Base-by-base conservation (phyloP, 2,329 filamentous ascomycete genomes). In the Plectosphaerella cucumerina region DNA sequence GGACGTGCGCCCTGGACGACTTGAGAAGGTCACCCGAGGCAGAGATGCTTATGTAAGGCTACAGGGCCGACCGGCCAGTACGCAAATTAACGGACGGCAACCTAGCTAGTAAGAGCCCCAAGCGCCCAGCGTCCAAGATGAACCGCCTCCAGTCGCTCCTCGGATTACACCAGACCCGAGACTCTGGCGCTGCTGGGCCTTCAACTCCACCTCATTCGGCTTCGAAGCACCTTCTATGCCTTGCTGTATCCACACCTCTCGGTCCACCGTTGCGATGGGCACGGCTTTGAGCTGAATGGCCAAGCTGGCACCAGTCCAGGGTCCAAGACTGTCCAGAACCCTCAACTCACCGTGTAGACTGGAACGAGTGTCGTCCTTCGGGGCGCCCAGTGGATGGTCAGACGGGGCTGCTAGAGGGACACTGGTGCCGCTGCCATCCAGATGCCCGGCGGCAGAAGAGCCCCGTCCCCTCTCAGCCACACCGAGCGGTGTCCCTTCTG, bases 261-360 rank as follows among this genome's bases (percentile, higher is more conserved):
- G 75, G 55, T 91, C 88, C 18, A 92, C 73, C 26, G 85, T 80
- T 2, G 86, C 85, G 48, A 89, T 77, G 2, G 87, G 83, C 34
- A 82, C 80, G 4, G 90, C 75, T 51, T 85, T 86, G 52, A 91
- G 71, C 57, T 86, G 82, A 3, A 85, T 80, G 17, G 87, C 70
- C 49, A 93, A 62, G 63, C 87, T 90, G 3, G 84, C 88, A 11
- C 89, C 89, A 18, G 81, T 79, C 87, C 88, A 93, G 2, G 87
- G 73, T 0, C 89, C 89, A 1, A 92, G 68, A 1, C 85, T 84
- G 54, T 89, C 83, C 2, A 90, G 70, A 3, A 79, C 85, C 22
- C 88, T 77, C 37, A 91, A 31, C 26, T 31, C 26, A 31, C 26
- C 26, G 12, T 31, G 26, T 2, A 82, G 62, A 63, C 68, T 44